Conservation (phyloP, 768 basidiomycete genomes). For the Phaeotremella skinneri region DNA sequence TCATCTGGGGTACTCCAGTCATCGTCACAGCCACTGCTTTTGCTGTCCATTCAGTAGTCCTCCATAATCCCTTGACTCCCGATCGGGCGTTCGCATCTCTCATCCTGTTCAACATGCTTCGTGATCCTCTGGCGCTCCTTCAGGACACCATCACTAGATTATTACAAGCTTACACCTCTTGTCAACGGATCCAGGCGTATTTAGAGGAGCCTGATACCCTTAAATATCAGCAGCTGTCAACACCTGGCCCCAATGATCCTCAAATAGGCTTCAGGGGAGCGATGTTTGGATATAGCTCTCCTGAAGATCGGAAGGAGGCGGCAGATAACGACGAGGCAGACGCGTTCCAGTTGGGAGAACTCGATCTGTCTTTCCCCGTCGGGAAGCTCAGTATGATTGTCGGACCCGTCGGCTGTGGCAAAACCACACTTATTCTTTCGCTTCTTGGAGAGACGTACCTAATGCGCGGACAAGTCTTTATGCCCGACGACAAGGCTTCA, state of each 20-base stretch:
- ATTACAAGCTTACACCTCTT: conserved; percentile 49
- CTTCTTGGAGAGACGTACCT: conserved; percentile 48
- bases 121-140: conserved; percentile 50
- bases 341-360: conserved; percentile 39
- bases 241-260: conserved; percentile 43
- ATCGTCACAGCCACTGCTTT: conserved; percentile 52
- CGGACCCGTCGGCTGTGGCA: conserved; percentile 48
- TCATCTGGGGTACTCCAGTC: conserved; percentile 50
- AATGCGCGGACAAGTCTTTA: conserved; percentile 44
- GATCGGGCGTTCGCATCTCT: conserved; percentile 54
- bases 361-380: conserved; percentile 43
- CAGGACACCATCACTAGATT: conserved; percentile 40
- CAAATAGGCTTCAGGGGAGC: conserved; percentile 52
- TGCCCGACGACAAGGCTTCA: conserved; percentile 49
- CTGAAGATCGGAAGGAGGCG: conserved; percentile 14
- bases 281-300: conserved; percentile 32
- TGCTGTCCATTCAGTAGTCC: conserved; percentile 48
- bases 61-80: conserved; percentile 50
- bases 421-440: conserved; percentile 45
- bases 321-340: conserved; percentile 23
- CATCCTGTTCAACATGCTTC: conserved; percentile 54
- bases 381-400: conserved; percentile 41
- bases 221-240: conserved; percentile 51
- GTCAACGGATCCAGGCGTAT: conserved; percentile 51
- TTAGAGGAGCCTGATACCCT: conserved; percentile 53